Percentiles rank a stretch among this genome's conserved stretches.
phyloP scores from a whole-genome alignment of 306 rosid species.

The Cicer yamashitae region DNA sequence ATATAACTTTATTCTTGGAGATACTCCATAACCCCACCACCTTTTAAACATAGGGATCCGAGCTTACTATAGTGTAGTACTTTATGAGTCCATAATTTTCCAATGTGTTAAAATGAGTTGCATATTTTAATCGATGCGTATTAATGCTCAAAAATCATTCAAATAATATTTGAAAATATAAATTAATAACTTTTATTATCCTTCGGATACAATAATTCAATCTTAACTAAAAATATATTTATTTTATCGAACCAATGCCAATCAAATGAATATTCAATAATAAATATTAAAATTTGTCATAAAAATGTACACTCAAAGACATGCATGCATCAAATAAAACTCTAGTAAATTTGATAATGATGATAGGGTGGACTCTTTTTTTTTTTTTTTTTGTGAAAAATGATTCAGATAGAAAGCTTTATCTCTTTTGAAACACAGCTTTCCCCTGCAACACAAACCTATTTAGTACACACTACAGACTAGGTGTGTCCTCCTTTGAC shows the following conservation, averaged over 20 bases:
- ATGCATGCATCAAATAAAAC: slow-evolving; percentile 7
- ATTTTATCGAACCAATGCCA: no score
- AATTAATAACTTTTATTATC: no score
- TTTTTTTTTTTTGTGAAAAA: no score
- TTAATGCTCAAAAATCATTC: no score
- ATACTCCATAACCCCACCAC: slow-evolving; percentile 38
- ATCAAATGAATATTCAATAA: no score
- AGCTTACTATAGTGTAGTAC: slow-evolving; percentile 37
- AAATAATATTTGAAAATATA: neutral
- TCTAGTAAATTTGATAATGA: slow-evolving; percentile 31
- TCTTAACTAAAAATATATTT: no score
- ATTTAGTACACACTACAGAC: slow-evolving; percentile 13
- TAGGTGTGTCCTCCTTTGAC: slow-evolving; percentile 40
- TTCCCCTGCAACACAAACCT: slow-evolving; percentile 40
- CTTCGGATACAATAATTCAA: no score
- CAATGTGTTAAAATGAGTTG: slow-evolving; percentile 42
- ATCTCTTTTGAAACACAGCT: slow-evolving; percentile 47
- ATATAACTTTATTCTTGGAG: slow-evolving; percentile 34
- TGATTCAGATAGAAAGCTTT: slow-evolving; percentile 38
- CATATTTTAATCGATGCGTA: neutral
- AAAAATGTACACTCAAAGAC: slow-evolving; percentile 18
- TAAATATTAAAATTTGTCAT: no score
- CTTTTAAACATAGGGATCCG: slow-evolving; percentile 51
- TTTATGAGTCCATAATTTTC: slow-evolving; percentile 38
- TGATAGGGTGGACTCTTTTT: slow-evolving; percentile 26